Conservation (phyloP, 306 rosid species). For the Erythrophleum fordii region DNA sequence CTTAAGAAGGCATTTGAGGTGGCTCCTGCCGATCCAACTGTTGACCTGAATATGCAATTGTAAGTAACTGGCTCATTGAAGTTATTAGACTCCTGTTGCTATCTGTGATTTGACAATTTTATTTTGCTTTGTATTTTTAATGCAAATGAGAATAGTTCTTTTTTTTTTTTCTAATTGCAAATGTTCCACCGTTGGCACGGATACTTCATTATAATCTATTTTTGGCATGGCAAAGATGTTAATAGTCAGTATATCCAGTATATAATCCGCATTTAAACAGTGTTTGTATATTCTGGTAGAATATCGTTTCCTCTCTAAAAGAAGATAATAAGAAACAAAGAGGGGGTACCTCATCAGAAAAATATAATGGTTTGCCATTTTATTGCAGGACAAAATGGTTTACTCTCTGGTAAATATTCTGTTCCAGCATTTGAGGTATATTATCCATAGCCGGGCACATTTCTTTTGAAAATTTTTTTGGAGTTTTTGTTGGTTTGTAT, state of each 20-base stretch:
- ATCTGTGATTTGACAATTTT: constrained; percentile 19
- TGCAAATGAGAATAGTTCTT: not conserved
- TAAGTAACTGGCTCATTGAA: constrained; percentile 38
- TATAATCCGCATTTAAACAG: not conserved
- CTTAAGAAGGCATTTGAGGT: no score
- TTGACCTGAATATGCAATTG: no score
- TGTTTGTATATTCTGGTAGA: not conserved
- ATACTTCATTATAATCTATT: not conserved
- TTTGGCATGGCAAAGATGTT: not conserved
- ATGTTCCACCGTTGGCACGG: no score
- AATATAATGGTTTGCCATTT: constrained; percentile 40
- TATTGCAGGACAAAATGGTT: no score
- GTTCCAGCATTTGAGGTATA: no score
- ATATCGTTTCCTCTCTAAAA: constrained; percentile 4
- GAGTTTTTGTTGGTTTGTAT: constrained; percentile 15
- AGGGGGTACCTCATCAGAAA: constrained; percentile 1
- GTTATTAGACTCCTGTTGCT: not conserved
- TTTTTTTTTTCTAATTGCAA: no score
- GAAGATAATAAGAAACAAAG: not conserved
- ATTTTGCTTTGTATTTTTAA: not conserved
- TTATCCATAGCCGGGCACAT: constrained; percentile 19
- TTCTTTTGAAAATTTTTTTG: constrained; percentile 23
- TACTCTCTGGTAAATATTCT: constrained; percentile 86
- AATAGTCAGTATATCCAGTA: not conserved
- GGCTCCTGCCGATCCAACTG: no score